phyloP scores from a whole-genome alignment of 2,329 filamentous ascomycete genomes.

The Dothideomycetidae sp. region DNA sequence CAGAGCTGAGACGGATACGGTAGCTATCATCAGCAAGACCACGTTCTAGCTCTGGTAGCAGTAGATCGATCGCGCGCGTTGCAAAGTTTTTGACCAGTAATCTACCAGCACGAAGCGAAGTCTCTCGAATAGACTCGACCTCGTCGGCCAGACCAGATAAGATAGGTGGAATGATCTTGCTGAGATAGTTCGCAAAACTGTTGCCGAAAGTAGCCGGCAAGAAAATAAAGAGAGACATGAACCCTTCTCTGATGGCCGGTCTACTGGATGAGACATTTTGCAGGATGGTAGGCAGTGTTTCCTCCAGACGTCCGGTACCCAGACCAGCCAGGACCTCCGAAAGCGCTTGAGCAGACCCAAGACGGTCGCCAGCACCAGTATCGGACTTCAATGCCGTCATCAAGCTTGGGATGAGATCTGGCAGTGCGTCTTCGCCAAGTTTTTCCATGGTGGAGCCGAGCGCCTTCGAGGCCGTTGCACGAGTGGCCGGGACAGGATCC shows the following conservation, averaged over 20 bases:
- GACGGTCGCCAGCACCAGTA: constrained; percentile 84
- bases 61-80: constrained; percentile 79
- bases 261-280: constrained; percentile 92
- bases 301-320: constrained; percentile 81
- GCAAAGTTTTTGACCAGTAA: constrained; percentile 98
- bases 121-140: constrained; percentile 90
- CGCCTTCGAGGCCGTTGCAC: constrained; percentile 89
- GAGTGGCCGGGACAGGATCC: constrained; percentile 89
- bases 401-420: constrained; percentile 90
- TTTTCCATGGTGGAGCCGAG: constrained; percentile 96
- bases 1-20: constrained; percentile 93
- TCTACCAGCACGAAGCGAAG: constrained; percentile 83
- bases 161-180: constrained; percentile 89
- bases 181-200: constrained; percentile 91
- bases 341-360: constrained; percentile 91
- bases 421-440: constrained; percentile 87
- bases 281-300: constrained; percentile 87
- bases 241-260: constrained; percentile 82
- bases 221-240: constrained; percentile 99
- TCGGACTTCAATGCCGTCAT: constrained; percentile 98
- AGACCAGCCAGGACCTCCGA: constrained; percentile 91
- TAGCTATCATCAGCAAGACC: constrained; percentile 96
- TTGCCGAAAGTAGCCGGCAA: constrained; percentile 98
- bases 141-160: constrained; percentile 89
- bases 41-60: constrained; percentile 87